These are phyloP conservation scores for Circinella umbellata DNA, from an alignment of 371 early-diverging fungal genomes.

Conservation along the genomic window DNA sequence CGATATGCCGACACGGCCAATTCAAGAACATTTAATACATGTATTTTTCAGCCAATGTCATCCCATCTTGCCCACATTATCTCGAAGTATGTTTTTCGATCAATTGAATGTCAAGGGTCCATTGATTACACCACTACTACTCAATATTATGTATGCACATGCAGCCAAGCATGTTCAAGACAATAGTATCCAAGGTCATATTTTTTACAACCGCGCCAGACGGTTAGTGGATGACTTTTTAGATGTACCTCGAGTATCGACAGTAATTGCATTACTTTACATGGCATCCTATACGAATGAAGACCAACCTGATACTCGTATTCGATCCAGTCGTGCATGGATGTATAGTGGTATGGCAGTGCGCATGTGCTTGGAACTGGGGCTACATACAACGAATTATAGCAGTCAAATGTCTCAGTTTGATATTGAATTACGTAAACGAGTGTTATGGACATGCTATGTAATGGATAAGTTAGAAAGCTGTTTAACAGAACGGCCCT, in stretches of 20 bases:
- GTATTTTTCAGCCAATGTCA: conserved; percentile 46
- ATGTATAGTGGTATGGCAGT: conserved; percentile 53
- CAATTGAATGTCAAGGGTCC: conserved; percentile 49
- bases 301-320: conserved; percentile 23
- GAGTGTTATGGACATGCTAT: conserved; percentile 59
- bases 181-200: conserved; percentile 13
- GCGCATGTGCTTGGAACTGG: conserved; percentile 54
- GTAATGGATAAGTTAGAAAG: conserved; percentile 53
- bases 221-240: conserved; percentile 50
- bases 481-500: conserved; percentile 44
- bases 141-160: conserved; percentile 54
- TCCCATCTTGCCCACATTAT: conserved; percentile 33
- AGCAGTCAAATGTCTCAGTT: conserved; percentile 50
- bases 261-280: conserved; percentile 50
- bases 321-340: conserved; percentile 41
- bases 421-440: conserved; percentile 50
- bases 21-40: conserved; percentile 42
- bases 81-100: conserved; percentile 47
- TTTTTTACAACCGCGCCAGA: conserved; percentile 44
- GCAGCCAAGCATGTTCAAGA: conserved; percentile 38
- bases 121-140: conserved; percentile 44
- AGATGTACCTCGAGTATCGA: conserved; percentile 51
- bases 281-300: conserved; percentile 36
- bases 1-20: conserved; percentile 30
- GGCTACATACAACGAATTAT: conserved; percentile 45